Percentiles rank a stretch among this genome's conserved stretches.
These are phyloP conservation scores for Tetracladium maxilliforme DNA, from an alignment of 2,329 filamentous ascomycete species.

Conservation along the genomic window DNA sequence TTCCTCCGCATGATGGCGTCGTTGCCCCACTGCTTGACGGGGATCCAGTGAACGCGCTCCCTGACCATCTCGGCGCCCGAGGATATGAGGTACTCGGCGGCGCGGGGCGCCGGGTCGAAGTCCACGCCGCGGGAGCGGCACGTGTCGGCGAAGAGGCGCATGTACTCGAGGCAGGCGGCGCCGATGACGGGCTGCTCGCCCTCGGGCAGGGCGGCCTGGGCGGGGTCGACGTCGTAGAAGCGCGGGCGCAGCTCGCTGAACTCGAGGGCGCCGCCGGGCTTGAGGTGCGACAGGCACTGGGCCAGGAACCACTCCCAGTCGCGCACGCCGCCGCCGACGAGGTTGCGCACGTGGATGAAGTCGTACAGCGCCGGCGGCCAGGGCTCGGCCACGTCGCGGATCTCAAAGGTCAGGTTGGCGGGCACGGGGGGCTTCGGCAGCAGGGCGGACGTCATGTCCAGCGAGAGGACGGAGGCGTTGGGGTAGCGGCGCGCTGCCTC, in stretches of 20 bases:
- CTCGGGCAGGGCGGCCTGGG: slow-evolving; percentile 5
- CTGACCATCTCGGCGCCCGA: slow-evolving; percentile 23
- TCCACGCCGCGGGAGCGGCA: slow-evolving; percentile 17
- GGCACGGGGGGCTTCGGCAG: no score
- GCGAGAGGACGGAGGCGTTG: no score
- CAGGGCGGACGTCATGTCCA: no score
- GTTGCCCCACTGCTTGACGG: slow-evolving; percentile 21
- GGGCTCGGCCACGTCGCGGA: slow-evolving; percentile 21
- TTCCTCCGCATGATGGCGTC: slow-evolving; percentile 22
- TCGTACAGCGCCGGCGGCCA: slow-evolving; percentile 35
- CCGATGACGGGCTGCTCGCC: slow-evolving; percentile 8
- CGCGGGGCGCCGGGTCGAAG: slow-evolving; percentile 21
- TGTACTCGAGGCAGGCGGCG: slow-evolving; percentile 17
- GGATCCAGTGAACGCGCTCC: slow-evolving; percentile 24
- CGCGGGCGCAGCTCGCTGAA: slow-evolving; percentile 24
- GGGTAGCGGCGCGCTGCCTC: slow-evolving; percentile 51
- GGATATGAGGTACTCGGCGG: slow-evolving; percentile 17
- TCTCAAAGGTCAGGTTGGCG: no score
- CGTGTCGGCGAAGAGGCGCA: slow-evolving; percentile 15
- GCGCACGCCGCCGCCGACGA: slow-evolving; percentile 34
- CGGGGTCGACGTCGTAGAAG: slow-evolving; percentile 22
- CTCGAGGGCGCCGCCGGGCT: slow-evolving; percentile 27
- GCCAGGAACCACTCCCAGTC: slow-evolving; percentile 21
- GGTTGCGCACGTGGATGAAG: slow-evolving; percentile 39
- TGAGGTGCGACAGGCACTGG: slow-evolving; percentile 22